Evolutionary conservation across 2,329 filamentous ascomycete genomes (phyloP), one percentile per base, ranked within the genome.

Genomic region (Sodiomyces alkalinus): DNA sequence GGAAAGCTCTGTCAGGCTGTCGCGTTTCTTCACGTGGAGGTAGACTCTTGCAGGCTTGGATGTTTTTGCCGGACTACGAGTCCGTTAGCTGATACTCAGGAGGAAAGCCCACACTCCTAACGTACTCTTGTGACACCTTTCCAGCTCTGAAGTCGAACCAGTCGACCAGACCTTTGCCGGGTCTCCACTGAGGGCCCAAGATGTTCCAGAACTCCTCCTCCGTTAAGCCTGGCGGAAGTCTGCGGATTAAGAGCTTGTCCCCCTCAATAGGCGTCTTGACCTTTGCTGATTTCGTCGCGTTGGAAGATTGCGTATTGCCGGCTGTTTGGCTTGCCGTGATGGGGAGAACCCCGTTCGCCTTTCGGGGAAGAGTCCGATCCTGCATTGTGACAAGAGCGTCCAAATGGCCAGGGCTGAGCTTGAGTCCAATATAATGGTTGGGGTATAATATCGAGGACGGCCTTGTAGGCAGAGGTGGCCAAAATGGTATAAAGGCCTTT

Each of bases 161-260:
- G 49, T 92, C 86, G 9, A 92, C 72, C 47, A 76, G 90, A 18
- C 82, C 83, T 26, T 68, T 69, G n/a, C 80, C 80, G 4, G 68
- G 43, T 43, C 74, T 80, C 87, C 87, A 96, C 27, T 85, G 77
- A 2, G 75, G 65, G 4, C 85, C 86, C 9, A 94, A 50, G 7
- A 74, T 64, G 10, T 58, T 52, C 42, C 74, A 62, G 37, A 92
- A 87, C 44, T 98, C 90, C 1, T 64, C 53, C 44, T 81, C 69
- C 0, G 80, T 92, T 49, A 98, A 63, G 7, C 79, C 82, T 2
- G 90, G 86, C 7, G 90, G 82, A 4, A 98, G 67, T 32, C 87
- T 71, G 29, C 92, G 74, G 30, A 94, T 64, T 15, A 92, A 64
- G 9, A 93, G 65, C 60, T 96, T 96, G 44, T 92, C 68, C 33